Evolutionary conservation across 2,329 filamentous ascomycete species (phyloP), one percentile per base, ranked within the genome.

Genomic region (Xylaria hypoxylon): DNA sequence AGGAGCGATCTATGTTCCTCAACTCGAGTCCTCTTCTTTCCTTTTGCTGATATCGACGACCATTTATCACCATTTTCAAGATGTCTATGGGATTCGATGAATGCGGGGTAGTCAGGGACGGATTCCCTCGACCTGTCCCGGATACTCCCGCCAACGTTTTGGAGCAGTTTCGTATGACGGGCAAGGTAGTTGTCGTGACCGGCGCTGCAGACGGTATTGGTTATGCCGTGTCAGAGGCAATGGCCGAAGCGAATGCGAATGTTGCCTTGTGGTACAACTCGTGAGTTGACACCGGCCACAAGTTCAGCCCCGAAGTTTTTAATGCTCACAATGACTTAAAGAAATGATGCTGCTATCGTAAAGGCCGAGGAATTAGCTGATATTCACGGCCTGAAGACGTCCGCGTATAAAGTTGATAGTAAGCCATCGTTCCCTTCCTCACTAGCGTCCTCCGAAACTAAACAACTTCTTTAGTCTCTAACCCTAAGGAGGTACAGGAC

Each of bases 31-130:
- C 19, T 5, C 10, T 6, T 48, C n/a, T 40, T 48, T 13, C 22
- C n/a, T 52, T 11, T 52, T 24, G 5, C 47, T 47, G 35, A 52
- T 51, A 47, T 19, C 17, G 19, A 7, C 2, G 10, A 28, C 22
- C n/a, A 56, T 53, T 28, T 44, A 50, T 15, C 17, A 48, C 24
- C n/a, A 26, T 28, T 42, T 63, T 45, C 60, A 63, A 64, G 47
- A 70, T 70, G 68, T 70, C 68, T 59, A 70, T 70, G 68, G 60
- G 62, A 53, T 61, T 68, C 31, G 62, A 68, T 10, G 68, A 70
- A 38, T 68, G 68, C 60, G 68, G 47, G 47, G 68, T 68, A 40
- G 68, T 62, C 17, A 59, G 68, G 42, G 65, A 68, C 15, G 68
- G 65, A 5, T 70, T 68, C 59, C 68, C 68, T 13, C 56, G 65